Evolutionary conservation across 345 rosid genomes (phyloP).

Genomic region (Linum tenue): DNA sequence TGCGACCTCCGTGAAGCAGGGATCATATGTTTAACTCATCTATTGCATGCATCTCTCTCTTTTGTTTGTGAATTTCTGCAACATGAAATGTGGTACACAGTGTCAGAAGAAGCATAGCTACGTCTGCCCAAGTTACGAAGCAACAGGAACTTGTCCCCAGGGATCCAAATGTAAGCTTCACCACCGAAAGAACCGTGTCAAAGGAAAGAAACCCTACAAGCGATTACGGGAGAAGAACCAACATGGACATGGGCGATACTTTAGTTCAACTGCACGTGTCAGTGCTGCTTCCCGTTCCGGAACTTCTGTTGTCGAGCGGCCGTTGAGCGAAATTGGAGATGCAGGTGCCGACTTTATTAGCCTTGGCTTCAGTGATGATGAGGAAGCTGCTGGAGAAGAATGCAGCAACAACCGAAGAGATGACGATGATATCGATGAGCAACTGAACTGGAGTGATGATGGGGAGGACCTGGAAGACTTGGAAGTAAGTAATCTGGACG

Average conservation of each 20-base stretch:
- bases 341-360: slow-evolving; percentile 39
- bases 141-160: slow-evolving; percentile 65
- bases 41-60: not conserved
- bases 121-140: slow-evolving; percentile 66
- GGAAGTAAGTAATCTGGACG: slow-evolving; percentile 32
- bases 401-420: not conserved
- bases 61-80: slow-evolving; percentile 19
- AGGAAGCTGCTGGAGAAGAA: slow-evolving; percentile 21
- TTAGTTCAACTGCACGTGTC: slow-evolving; percentile 28
- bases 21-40: not conserved
- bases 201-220: slow-evolving; percentile 50
- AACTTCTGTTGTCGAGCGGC: slow-evolving; percentile 26
- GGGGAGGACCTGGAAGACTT: slow-evolving; percentile 25
- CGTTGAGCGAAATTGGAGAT: slow-evolving; percentile 8
- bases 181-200: slow-evolving; percentile 61
- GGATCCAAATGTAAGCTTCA: slow-evolving; percentile 91
- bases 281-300: slow-evolving; percentile 19
- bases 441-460: slow-evolving; percentile 19
- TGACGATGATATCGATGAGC: slow-evolving; percentile 17
- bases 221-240: slow-evolving; percentile 35
- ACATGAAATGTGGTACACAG: slow-evolving; percentile 49
- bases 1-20: too few relatives aligned
- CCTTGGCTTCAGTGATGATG: slow-evolving; percentile 44
- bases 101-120: slow-evolving; percentile 94
- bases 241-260: slow-evolving; percentile 50